Percentiles rank a stretch among this genome's conserved stretches.
Evolutionary conservation across 768 basidiomycete species (phyloP).

Genomic region (Psilocybe azurescens): DNA sequence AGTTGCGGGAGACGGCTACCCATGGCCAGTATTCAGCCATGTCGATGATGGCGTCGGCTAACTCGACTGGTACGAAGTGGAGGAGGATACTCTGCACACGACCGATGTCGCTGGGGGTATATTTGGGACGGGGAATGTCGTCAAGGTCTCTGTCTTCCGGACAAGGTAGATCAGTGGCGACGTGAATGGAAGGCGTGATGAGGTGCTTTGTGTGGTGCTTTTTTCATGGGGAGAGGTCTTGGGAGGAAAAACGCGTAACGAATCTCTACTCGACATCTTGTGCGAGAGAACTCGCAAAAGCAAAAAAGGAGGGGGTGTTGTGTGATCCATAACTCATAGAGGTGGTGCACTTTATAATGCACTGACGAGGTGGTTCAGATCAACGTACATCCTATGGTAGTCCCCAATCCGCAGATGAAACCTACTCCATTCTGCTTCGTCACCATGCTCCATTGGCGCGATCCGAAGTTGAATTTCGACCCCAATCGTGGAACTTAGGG

Average conservation of each 20-base stretch:
- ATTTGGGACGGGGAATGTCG: conserved; percentile 18
- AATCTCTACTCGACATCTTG: not conserved
- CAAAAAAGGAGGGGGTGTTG: too few relatives aligned
- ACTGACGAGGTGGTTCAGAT: too few relatives aligned
- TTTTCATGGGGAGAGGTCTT: not conserved
- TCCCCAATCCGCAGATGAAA: too few relatives aligned
- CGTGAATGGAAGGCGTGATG: conserved; percentile 2
- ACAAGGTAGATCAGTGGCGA: conserved; percentile 27
- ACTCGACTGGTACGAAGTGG: conserved; percentile 27
- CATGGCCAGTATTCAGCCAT: conserved; percentile 31
- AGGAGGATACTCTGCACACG: conserved; percentile 20
- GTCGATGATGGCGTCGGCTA: conserved; percentile 29
- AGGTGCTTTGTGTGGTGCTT: not conserved
- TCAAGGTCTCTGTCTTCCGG: conserved; percentile 22
- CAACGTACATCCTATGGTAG: too few relatives aligned
- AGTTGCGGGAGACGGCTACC: conserved; percentile 26
- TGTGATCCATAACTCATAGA: too few relatives aligned
- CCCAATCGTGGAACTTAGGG: too few relatives aligned
- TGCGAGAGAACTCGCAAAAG: too few relatives aligned
- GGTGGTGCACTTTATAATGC: too few relatives aligned
- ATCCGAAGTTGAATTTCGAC: too few relatives aligned
- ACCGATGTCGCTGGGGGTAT: conserved; percentile 21
- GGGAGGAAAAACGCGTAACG: not conserved
- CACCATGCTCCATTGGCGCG: too few relatives aligned
- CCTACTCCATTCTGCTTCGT: too few relatives aligned